A percentile compares a stretch with the other conserved stretches of the same genome.
These are phyloP conservation scores for Globisporangium parvum DNA, from an alignment of 352 stramenopile genomes.

Conservation along the genomic window DNA sequence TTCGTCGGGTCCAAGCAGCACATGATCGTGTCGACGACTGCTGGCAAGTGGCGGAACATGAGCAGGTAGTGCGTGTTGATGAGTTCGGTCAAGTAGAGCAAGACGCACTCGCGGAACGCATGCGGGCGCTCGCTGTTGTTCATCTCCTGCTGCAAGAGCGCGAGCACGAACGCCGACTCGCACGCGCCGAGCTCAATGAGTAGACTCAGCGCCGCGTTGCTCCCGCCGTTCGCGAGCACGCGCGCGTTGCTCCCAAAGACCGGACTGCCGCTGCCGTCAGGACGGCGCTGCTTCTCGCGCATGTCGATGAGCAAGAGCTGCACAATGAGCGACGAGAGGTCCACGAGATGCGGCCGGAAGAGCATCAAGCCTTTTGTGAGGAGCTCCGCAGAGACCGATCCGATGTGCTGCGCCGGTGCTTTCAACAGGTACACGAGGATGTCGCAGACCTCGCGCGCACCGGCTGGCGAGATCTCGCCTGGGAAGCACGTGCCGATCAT, in stretches of 20 bases:
- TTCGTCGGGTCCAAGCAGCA: conserved; percentile 82
- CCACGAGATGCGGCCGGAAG: conserved; percentile 74
- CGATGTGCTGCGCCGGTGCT: conserved; percentile 45
- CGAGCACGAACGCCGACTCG: conserved; percentile 73
- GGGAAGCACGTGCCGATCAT: conserved; percentile 86
- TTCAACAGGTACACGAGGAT: conserved; percentile 64
- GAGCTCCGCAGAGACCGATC: conserved; percentile 66
- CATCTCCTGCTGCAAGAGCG: conserved; percentile 78
- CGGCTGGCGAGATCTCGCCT: conserved; percentile 67
- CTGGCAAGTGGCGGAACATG: conserved; percentile 77
- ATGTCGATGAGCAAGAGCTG: conserved; percentile 73
- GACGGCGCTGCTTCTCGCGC: conserved; percentile 57
- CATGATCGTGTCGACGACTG: conserved; percentile 84
- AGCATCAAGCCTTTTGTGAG: conserved; percentile 81
- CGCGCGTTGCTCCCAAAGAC: conserved; percentile 37
- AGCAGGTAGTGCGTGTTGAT: conserved; percentile 81
- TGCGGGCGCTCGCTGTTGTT: conserved; percentile 61
- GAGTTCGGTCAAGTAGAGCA: conserved; percentile 76
- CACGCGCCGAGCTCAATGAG: conserved; percentile 75
- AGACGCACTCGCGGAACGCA: conserved; percentile 65
- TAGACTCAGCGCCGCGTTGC: conserved; percentile 66
- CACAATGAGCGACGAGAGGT: conserved; percentile 69
- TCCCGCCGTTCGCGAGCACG: conserved; percentile 46
- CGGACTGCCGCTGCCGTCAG: conserved; percentile 23
- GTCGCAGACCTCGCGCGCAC: conserved; percentile 75